Conservation (phyloP, 1,284 basidiomycete species). For the Apiotrichum gracile region DNA sequence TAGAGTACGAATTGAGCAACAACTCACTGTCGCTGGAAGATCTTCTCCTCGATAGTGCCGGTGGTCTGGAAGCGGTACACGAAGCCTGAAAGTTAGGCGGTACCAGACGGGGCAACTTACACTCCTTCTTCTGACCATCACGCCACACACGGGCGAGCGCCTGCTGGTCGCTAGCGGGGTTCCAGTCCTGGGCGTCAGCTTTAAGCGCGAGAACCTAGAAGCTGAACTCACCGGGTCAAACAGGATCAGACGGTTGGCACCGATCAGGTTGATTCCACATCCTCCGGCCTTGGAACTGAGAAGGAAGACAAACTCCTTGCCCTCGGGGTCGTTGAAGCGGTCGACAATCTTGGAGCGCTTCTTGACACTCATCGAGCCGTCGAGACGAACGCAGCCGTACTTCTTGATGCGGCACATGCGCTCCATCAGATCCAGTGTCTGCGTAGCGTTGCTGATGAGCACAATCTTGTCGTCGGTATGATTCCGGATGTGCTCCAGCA, state of each 20-base stretch:
- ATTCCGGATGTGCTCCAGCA: conserved; percentile 70
- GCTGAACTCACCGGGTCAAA: conserved; percentile 78
- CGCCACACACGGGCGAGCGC: conserved; percentile 98
- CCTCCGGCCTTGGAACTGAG: conserved; percentile 96
- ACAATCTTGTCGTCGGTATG: conserved; percentile 96
- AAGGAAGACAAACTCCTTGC: conserved; percentile 92
- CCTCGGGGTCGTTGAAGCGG: conserved; percentile 91
- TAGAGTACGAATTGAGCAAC: background rate
- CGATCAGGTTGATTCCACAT: conserved; percentile 97
- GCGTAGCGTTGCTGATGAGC: conserved; percentile 96
- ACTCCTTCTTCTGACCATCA: conserved; percentile 99
- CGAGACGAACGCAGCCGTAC: conserved; percentile 90
- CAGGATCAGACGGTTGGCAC: conserved; percentile 88
- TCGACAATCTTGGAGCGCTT: conserved; percentile 98
- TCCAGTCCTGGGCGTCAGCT: conserved; percentile 67
- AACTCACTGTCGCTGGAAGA: conserved; percentile 76
- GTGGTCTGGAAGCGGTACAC: conserved; percentile 98
- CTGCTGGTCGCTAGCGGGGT: conserved; percentile 97
- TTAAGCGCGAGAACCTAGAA: background rate
- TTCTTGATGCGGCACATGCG: conserved; percentile 76
- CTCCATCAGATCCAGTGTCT: conserved; percentile 92
- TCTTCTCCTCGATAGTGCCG: conserved; percentile 98
- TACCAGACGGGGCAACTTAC: conserved; percentile 50
- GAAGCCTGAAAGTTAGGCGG: conserved; percentile 59
- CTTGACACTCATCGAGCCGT: conserved; percentile 86